phyloP scores from a whole-genome alignment of 83 land plant genomes.

The Thuja plicata region DNA sequence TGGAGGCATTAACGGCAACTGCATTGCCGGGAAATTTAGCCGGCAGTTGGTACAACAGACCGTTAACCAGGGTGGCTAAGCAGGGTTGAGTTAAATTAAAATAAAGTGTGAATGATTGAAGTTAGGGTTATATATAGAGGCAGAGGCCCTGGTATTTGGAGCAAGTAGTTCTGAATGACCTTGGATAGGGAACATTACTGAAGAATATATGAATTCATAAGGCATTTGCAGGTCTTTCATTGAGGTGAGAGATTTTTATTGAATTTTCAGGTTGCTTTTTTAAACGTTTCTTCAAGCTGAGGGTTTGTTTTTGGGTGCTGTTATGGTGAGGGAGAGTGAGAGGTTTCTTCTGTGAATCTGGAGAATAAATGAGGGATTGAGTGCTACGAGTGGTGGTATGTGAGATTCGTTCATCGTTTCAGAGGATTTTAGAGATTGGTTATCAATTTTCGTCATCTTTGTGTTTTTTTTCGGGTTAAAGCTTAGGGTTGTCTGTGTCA shows the following conservation, averaged over 20 bases:
- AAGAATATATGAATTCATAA: background rate
- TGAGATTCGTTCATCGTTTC: background rate
- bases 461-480: background rate
- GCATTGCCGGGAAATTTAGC: background rate
- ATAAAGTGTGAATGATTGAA: background rate
- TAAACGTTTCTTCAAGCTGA: background rate
- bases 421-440: background rate
- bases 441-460: background rate
- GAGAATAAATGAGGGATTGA: background rate
- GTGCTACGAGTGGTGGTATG: too few relatives aligned
- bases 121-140: constrained; percentile 6
- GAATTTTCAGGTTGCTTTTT: too few relatives aligned
- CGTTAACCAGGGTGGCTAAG: background rate
- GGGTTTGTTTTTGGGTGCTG: too few relatives aligned
- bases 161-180: background rate
- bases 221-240: background rate
- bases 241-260: background rate
- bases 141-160: background rate
- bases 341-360: too few relatives aligned
- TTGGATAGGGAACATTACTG: background rate
- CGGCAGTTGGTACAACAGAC: background rate
- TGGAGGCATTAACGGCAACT: background rate
- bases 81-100: background rate
- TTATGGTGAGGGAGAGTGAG: background rate
- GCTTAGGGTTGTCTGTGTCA: background rate